Evolutionary conservation across 129 eudicot species (phyloP), one percentile per base, ranked within the genome.

Genomic region (Solidago caesia): DNA sequence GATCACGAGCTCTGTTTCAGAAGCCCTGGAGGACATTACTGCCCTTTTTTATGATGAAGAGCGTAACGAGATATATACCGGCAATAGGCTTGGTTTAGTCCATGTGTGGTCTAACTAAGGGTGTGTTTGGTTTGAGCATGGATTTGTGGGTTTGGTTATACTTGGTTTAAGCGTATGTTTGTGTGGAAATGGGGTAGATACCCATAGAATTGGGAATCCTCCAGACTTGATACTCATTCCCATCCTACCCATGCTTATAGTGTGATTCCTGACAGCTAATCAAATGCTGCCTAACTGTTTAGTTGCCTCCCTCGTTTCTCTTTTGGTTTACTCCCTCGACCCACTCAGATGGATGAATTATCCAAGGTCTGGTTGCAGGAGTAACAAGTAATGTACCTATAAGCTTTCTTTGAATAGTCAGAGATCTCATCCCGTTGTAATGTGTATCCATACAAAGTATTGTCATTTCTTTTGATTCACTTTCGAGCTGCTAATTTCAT

Each of bases 31-130:
- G 66, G 97, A 94, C 79, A 94, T 88, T n/a, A 93, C 98, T 5
- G 98, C 98, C 5, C 96, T 94, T 26, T 94, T 88, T 73, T 94
- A 94, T 8, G 92, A 94, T 53, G 98, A 94, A 86, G 97, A 90
- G 48, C 96, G 98, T 8, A 90, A 94, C 8, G 98, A 94, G 82
- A 94, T 94, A 43, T 94, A 90, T 74, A 94, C 98, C 4, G 98
- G 98, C 29, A 90, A 94, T 60, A 87, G 87, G 81, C 89, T 84
- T 15, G 98, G 98, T 51, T 83, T 94, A 43, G 91, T 94, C 77
- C 98, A 94, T 71, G 98, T 94, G 6, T 94, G 98, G 98, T 88
- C 98, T 29, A 93, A 90, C 84, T 90, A 69, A 69, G 10, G 62
- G 25, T 10, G 64, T 63, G 71, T 51, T 53, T 73, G 41, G 55